These are phyloP conservation scores for Zancudomyces culisetae DNA, from an alignment of 371 early-diverging fungal genomes.

Conservation along the genomic window DNA sequence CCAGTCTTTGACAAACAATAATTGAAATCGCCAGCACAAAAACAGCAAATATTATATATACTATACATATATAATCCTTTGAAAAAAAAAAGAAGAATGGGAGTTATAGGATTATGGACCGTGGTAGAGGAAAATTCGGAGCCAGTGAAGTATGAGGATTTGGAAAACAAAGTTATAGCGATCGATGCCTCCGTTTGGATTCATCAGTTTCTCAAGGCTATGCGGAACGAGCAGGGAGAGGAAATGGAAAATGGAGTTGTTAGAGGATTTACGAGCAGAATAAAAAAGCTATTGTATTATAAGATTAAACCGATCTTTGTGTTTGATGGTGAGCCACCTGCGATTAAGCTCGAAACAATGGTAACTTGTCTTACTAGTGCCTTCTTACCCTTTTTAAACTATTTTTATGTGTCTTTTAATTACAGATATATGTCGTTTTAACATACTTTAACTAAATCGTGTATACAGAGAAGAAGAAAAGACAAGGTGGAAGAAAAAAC, in stretches of 20 bases:
- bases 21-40: too few species aligned
- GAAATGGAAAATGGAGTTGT: constrained; percentile 61
- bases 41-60: too few species aligned
- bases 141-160: constrained; percentile 54
- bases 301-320: constrained; percentile 87
- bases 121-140: constrained; percentile 60
- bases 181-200: constrained; percentile 94
- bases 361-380: too few species aligned
- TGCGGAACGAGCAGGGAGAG: constrained; percentile 73
- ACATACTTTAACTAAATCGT: too few species aligned
- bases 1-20: too few species aligned
- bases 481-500: neutral
- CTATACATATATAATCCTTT: too few species aligned
- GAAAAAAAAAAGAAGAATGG: too few species aligned
- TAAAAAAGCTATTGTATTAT: constrained; percentile 81
- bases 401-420: too few species aligned
- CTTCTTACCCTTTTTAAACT: too few species aligned
- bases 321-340: constrained; percentile 81
- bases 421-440: too few species aligned
- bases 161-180: constrained; percentile 53
- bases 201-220: constrained; percentile 80
- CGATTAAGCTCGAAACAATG: constrained; percentile 59
- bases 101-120: constrained; percentile 89
- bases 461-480: constrained; percentile 13
- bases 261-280: constrained; percentile 78